Percentiles rank a stretch among this genome's conserved stretches.
phyloP scores from a whole-genome alignment of 1,284 basidiomycete species.

The Rhizopogon parksii region DNA sequence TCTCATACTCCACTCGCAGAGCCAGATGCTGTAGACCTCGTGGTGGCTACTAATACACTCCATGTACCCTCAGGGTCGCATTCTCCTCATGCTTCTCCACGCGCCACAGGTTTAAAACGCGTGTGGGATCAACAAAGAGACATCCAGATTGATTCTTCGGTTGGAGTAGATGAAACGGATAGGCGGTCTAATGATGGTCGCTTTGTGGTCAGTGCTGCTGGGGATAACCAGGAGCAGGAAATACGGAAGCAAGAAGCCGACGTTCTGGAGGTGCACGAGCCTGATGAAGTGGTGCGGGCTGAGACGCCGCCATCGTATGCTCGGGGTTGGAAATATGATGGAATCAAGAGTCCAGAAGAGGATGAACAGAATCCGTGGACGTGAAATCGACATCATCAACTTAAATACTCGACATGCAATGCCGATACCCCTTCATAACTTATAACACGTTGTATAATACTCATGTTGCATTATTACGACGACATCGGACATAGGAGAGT shows the following conservation, averaged over 20 bases:
- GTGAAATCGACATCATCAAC: constrained; percentile 2
- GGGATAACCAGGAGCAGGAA: background rate
- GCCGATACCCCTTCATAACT: background rate
- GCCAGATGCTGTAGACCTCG: constrained; percentile 26
- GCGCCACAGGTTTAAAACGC: constrained; percentile 16
- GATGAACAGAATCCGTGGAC: constrained; percentile 21
- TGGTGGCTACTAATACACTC: constrained; percentile 15
- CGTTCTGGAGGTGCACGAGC: constrained; percentile 1
- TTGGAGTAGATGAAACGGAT: background rate
- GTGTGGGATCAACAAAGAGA: constrained; percentile 18
- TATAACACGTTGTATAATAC: background rate
- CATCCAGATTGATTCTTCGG: background rate
- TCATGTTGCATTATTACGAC: background rate
- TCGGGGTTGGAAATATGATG: constrained; percentile 5
- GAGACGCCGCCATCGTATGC: constrained; percentile 19
- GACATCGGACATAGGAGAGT: too few relatives aligned
- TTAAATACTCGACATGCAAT: background rate
- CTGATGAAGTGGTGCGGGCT: constrained; percentile 7
- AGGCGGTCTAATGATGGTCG: background rate
- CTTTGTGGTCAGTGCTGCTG: constrained; percentile 3
- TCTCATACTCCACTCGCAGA: constrained; percentile 16
- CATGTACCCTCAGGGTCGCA: constrained; percentile 18
- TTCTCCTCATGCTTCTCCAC: constrained; percentile 12
- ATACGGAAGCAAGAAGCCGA: constrained; percentile 2
- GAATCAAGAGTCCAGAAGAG: constrained; percentile 10